A percentile compares a stretch with the other conserved stretches of the same genome.
Evolutionary conservation across 352 stramenopile species (phyloP).

Genomic region (Globisporangium cylindrosporum): DNA sequence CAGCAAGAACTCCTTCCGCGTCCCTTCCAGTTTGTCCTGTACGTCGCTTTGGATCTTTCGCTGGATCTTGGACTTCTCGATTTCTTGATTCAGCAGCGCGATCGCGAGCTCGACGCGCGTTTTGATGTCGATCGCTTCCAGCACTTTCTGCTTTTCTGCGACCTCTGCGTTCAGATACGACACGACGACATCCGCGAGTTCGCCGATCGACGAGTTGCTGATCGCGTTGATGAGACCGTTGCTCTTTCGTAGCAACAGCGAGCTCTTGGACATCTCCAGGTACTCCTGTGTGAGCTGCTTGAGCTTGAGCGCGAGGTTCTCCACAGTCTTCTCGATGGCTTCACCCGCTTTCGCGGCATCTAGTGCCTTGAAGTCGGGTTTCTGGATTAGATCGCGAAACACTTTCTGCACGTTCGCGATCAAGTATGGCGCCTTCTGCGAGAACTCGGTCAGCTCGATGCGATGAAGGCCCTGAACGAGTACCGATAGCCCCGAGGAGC

Average conservation of each 20-base stretch:
- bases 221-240: slow-evolving; percentile 63
- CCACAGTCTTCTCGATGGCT: slow-evolving; percentile 24
- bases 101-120: slow-evolving; percentile 47
- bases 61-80: slow-evolving; percentile 58
- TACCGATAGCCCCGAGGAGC: slow-evolving; percentile 55
- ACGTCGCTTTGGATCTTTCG: slow-evolving; percentile 72
- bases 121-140: slow-evolving; percentile 45
- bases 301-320: slow-evolving; percentile 41
- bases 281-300: slow-evolving; percentile 69
- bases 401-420: slow-evolving; percentile 44
- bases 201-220: slow-evolving; percentile 50
- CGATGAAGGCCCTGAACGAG: slow-evolving; percentile 62
- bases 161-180: slow-evolving; percentile 61
- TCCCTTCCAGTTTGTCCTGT: slow-evolving; percentile 67
- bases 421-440: slow-evolving; percentile 58
- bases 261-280: slow-evolving; percentile 62
- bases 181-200: slow-evolving; percentile 69
- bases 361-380: slow-evolving; percentile 18
- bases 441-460: slow-evolving; percentile 43
- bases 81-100: slow-evolving; percentile 48
- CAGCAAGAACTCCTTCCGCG: slow-evolving; percentile 92
- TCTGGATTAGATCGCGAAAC: slow-evolving; percentile 12
- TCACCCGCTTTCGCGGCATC: neutral
- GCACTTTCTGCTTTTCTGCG: slow-evolving; percentile 53
- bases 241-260: slow-evolving; percentile 49